phyloP scores from a whole-genome alignment of 2,329 filamentous ascomycete species.

The Phialocephala sp. region DNA sequence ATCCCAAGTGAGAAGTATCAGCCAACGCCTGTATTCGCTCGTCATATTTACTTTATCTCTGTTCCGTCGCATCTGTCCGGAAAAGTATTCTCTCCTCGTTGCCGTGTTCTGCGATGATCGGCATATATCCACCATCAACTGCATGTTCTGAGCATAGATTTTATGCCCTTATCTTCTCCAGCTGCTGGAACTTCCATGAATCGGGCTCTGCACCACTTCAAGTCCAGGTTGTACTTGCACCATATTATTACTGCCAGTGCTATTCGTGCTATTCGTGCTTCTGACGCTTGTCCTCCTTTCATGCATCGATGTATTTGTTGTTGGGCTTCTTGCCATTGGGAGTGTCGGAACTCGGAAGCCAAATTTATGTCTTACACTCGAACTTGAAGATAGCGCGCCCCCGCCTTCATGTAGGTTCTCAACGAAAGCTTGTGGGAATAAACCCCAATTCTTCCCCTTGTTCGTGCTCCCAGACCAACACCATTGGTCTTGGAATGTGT shows the following conservation, averaged over 20 bases:
- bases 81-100: not conserved
- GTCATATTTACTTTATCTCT: not conserved
- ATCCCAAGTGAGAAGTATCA: not conserved
- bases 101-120: not conserved
- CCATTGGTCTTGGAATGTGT: constrained; percentile 40
- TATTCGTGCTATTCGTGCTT: constrained; percentile 11
- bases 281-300: constrained; percentile 3
- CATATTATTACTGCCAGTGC: constrained; percentile 10
- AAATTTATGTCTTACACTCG: not conserved
- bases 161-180: not conserved
- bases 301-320: not conserved
- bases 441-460: constrained; percentile 41
- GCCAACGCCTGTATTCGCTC: not conserved
- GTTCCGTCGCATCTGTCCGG: not conserved
- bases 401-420: constrained; percentile 25
- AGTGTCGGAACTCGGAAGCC: not conserved
- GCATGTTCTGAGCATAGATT: not conserved
- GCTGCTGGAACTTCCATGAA: not conserved
- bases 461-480: constrained; percentile 40
- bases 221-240: not conserved
- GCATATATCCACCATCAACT: too few species aligned
- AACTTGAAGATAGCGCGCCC: not conserved
- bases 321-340: not conserved
- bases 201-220: constrained; percentile 2
- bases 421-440: constrained; percentile 41